Evolutionary conservation across 2,329 filamentous ascomycete species (phyloP).

Genomic region (Sclerotinia sclerotiorum): DNA sequence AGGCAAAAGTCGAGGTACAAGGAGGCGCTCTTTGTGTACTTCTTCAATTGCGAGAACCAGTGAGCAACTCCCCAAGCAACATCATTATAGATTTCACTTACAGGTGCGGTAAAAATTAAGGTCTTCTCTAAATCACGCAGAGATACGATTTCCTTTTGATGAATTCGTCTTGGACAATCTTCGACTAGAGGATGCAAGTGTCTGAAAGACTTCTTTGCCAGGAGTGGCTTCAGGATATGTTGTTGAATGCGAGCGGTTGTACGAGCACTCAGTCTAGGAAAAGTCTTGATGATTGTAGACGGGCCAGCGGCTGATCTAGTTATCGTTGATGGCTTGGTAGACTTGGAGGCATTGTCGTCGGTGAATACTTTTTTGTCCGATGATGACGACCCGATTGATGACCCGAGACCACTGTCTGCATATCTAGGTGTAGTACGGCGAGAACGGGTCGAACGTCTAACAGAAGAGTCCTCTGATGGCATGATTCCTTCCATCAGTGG

Average conservation of each 20-base stretch:
- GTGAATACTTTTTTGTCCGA: slow-evolving; percentile 51
- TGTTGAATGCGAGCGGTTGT: slow-evolving; percentile 78
- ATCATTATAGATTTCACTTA: slow-evolving; percentile 67
- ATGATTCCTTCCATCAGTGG: slow-evolving; percentile 44
- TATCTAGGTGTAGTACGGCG: slow-evolving; percentile 59
- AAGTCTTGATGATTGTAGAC: slow-evolving; percentile 49
- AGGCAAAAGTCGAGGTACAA: slow-evolving; percentile 86
- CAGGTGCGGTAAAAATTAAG: slow-evolving; percentile 84
- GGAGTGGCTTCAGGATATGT: slow-evolving; percentile 74
- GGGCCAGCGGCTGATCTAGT: slow-evolving; percentile 57
- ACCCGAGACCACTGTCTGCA: slow-evolving; percentile 86
- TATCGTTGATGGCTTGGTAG: slow-evolving; percentile 54
- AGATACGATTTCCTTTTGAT: slow-evolving; percentile 82
- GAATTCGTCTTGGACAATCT: slow-evolving; percentile 76
- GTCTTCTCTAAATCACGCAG: slow-evolving; percentile 94
- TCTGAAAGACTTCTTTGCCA: slow-evolving; percentile 70
- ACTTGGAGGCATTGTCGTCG: slow-evolving; percentile 44
- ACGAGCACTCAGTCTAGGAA: slow-evolving; percentile 63
- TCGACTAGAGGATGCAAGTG: slow-evolving; percentile 78
- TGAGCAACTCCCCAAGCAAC: slow-evolving; percentile 66
- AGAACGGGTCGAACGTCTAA: slow-evolving; percentile 55
- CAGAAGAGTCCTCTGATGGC: slow-evolving; percentile 44
- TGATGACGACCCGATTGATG: slow-evolving; percentile 67
- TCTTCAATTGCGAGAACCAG: slow-evolving; percentile 68
- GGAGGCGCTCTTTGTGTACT: slow-evolving; percentile 68